Conservation (phyloP, 2,329 filamentous ascomycete species). For the Cytospora schulzeri region DNA sequence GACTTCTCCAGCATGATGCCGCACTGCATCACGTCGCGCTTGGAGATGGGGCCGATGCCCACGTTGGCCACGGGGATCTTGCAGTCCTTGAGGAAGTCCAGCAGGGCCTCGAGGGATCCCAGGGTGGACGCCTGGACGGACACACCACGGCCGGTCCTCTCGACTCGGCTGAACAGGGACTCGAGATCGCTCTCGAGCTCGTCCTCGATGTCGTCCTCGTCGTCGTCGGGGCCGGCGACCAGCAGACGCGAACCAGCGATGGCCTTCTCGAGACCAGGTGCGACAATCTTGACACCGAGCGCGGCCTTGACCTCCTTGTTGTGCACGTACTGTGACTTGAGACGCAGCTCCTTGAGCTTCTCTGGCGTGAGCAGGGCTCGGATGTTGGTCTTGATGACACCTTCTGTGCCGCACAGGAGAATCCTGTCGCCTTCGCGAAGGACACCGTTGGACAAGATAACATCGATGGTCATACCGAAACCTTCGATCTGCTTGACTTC, state of each 20-base stretch:
- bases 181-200: conserved; percentile 96
- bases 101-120: conserved; percentile 90
- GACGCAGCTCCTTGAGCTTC: conserved; percentile 87
- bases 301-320: conserved; percentile 99
- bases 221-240: conserved; percentile 91
- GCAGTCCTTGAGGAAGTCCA: conserved; percentile 92
- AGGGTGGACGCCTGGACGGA: conserved; percentile 96
- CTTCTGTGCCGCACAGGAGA: conserved; percentile 94
- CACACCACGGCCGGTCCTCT: conserved; percentile 90
- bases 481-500: conserved; percentile 99
- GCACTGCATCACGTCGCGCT: conserved; percentile 94
- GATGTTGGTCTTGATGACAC: conserved; percentile 92
- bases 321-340: conserved; percentile 96
- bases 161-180: conserved; percentile 86
- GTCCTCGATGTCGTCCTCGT: conserved; percentile 94
- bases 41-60: conserved; percentile 95
- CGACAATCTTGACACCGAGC: conserved; percentile 97
- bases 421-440: conserved; percentile 92
- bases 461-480: conserved; percentile 97
- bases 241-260: conserved; percentile 95
- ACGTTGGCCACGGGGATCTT: conserved; percentile 99
- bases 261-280: conserved; percentile 90
- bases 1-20: conserved; percentile 96
- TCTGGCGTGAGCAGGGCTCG: conserved; percentile 91
- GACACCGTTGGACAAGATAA: conserved; percentile 94